Evolutionary conservation across 2,329 filamentous ascomycete species (phyloP), one percentile per base, ranked within the genome.

Genomic region (Akanthomyces lecanii): DNA sequence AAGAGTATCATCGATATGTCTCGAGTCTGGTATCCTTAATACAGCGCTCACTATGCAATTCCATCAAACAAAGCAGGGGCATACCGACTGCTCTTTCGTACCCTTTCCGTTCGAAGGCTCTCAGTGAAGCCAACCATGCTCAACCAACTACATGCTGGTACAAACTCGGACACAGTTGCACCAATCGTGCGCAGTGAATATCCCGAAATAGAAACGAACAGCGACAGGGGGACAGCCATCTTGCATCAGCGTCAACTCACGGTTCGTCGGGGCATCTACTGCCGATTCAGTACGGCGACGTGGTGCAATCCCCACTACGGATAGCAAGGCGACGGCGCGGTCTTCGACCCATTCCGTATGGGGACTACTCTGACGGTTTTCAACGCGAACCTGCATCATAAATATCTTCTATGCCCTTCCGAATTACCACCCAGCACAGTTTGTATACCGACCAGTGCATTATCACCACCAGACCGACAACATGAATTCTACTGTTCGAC

Each of bases 401-500:
- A 30, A 30, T 44, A 28, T 30, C 25, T 6, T 11, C 38, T 14
- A 14, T 47, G 21, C 8, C n/a, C 21, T 38, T 7, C 6, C 6
- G n/a, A 25, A 48, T 51, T 60, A 10, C 33, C 38, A 14, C 23
- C 42, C 12, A 16, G 11, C 16, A 18, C 54, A 23, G 10, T 28
- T 7, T 14, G 42, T 14, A n/a, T 12, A 23, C 28, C 33, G 38
- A 33, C 11, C 2, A 48, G 6, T 36, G 7, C 12, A 11, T 8
- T 58, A 3, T 30, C 21, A n/a, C 30, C 12, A 7, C 16, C n/a
- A 14, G 47, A 38, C 11, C 28, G 40, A 36, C 53, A 69, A 47
- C 53, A 83, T 84, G 81, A 73, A 79, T 67, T 77, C 77, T 68
- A 12, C 42, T 40, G 81, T 82, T 64, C 79, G 77, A 67, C 72